These are phyloP conservation scores for Aspergillus quadricinctus DNA, from an alignment of 2,329 filamentous ascomycete species.

Conservation along the genomic window DNA sequence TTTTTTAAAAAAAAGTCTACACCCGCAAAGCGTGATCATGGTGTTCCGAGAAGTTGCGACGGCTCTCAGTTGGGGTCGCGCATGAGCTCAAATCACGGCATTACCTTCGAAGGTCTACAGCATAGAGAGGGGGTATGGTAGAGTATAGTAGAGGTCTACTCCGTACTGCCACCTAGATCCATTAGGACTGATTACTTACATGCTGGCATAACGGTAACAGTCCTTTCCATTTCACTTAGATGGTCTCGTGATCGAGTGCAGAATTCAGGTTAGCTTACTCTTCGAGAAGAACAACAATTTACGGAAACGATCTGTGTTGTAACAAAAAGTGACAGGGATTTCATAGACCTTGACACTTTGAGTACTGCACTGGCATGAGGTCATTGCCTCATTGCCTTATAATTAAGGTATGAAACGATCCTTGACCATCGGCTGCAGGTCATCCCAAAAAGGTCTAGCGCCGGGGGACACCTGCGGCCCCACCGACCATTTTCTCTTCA, in stretches of 20 bases:
- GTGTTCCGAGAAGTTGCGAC: neutral
- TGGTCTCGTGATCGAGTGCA: neutral
- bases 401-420: neutral
- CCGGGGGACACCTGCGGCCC: neutral
- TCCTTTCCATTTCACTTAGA: neutral
- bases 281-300: neutral
- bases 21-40: neutral
- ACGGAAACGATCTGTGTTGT: too few species aligned
- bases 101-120: neutral
- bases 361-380: neutral
- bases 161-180: neutral
- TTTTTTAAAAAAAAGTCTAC: neutral
- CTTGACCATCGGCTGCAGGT: neutral
- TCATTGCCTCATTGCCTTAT: neutral
- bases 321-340: too few species aligned
- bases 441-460: neutral
- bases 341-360: too few species aligned
- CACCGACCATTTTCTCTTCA: conserved; percentile 1
- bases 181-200: neutral
- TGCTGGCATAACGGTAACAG: neutral
- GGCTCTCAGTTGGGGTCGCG: neutral
- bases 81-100: neutral
- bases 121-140: neutral
- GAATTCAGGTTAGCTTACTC: neutral
- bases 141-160: neutral